These are phyloP conservation scores for Tetrapisispora nanseiensis DNA, from an alignment of 805 yeast species.

Conservation along the genomic window DNA sequence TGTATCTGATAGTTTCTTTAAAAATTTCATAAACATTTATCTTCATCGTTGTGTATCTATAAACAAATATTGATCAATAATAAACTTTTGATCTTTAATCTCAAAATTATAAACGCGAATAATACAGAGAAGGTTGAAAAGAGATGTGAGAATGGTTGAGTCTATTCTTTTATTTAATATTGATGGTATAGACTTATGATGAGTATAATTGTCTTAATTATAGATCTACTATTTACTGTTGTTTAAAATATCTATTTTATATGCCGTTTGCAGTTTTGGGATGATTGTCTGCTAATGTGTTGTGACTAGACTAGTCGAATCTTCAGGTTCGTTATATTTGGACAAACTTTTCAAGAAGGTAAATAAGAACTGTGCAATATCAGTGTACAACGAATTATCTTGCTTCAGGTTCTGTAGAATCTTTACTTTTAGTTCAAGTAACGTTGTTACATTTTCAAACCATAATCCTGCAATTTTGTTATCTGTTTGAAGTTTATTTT, in stretches of 20 bases:
- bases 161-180: no score
- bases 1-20: neutral
- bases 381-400: constrained; percentile 34
- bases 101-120: no score
- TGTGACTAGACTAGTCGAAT: neutral
- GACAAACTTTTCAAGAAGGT: constrained; percentile 44
- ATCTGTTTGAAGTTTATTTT: neutral
- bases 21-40: neutral
- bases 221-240: no score
- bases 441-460: constrained; percentile 17
- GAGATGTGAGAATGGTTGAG: no score
- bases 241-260: no score
- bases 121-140: no score
- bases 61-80: no score
- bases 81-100: neutral
- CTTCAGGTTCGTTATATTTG: constrained; percentile 7
- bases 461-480: constrained; percentile 3
- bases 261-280: no score
- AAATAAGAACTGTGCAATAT: constrained; percentile 42
- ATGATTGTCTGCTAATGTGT: no score
- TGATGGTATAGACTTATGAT: no score
- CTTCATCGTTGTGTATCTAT: neutral
- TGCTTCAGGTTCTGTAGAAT: constrained; percentile 32
- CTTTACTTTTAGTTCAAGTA: constrained; percentile 38
- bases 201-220: no score